Base-by-base conservation (phyloP, 2,329 filamentous ascomycete genomes). In the Cercospora beticola region DNA sequence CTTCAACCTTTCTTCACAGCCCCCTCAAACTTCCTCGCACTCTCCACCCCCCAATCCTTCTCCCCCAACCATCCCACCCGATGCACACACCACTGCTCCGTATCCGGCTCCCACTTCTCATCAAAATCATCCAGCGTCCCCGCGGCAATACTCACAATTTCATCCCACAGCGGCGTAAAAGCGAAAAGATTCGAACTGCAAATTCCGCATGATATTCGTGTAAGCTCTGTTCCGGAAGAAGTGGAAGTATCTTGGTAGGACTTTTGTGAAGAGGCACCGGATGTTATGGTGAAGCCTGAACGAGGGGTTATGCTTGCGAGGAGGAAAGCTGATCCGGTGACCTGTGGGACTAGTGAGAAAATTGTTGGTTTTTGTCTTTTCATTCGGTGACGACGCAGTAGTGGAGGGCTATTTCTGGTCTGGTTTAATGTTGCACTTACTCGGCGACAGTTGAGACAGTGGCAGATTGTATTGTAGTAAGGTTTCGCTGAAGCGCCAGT, bases 391-490 rank as follows among this genome's bases (percentile, higher is more conserved):
- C 2, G 8, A 30, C 2, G 28, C 8, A 30, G 28, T 30, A 30
- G 28, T 8, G 28, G 28, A 7, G 8, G 7, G 8, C 28, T 8
- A 8, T 30, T 31, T 31, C 30, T 31, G 30, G 30, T 10, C 10
- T 31, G 9, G 8, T 3, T 31, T 0, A 9, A 2, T 36, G 4
- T 6, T 12, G 46, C 7, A 58, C 56, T 31, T 30, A 58, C 77
- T 70, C 84, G 83, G 31, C 81, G 79, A 73, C 83, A 85, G 66
- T 84, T 85, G 9, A 77, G 73, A 74, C 83, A 85, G 70, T 84
- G 82, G 73, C 83, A 85, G 6, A 84, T 66, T 66, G 66, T 64
- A 74, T 76, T 28, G 76, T 79, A 75, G 82, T 83, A 28, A 81
- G 80, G 72, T 33, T 43, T 71, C 5, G 71, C 66, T 12, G 83